Evolutionary conservation across 345 rosid genomes (phyloP).

Genomic region (Hibiscus trionum): DNA sequence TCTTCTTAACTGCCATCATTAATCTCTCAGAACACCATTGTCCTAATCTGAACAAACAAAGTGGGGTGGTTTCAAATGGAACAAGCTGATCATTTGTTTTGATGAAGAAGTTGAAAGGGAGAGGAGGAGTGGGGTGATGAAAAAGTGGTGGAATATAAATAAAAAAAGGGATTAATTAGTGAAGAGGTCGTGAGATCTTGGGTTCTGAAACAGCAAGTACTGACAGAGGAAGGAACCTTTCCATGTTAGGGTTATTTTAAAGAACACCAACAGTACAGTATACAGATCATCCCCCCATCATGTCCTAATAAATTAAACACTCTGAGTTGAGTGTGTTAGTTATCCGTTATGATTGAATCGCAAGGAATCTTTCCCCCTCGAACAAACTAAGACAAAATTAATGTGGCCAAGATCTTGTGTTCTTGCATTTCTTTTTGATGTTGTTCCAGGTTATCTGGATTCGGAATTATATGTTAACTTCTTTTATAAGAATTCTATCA

Average conservation of each 20-base stretch:
- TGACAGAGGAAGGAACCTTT: slow-evolving; percentile 52
- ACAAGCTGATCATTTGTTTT: neutral
- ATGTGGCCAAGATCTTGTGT: neutral
- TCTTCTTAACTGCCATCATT: slow-evolving; percentile 21
- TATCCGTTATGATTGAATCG: slow-evolving; percentile 33
- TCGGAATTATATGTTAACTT: neutral
- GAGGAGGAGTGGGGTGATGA: neutral
- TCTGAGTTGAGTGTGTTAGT: slow-evolving; percentile 19
- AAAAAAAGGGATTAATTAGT: neutral
- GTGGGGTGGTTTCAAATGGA: no score
- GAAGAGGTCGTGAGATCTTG: slow-evolving; percentile 46
- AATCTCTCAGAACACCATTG: slow-evolving; percentile 22
- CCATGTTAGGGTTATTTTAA: slow-evolving; percentile 39
- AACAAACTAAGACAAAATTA: slow-evolving; percentile 9
- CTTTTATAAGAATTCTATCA: no score
- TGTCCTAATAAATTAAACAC: neutral
- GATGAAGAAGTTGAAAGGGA: neutral
- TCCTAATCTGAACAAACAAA: neutral
- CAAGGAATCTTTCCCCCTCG: slow-evolving; percentile 53
- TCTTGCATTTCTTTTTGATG: neutral
- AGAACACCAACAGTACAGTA: neutral
- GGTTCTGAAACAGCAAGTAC: slow-evolving; percentile 38
- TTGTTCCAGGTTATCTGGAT: neutral
- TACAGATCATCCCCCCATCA: slow-evolving; percentile 21
- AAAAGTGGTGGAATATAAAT: neutral